Evolutionary conservation across 129 eudicot genomes (phyloP).

Genomic region (Tagetes patula): DNA sequence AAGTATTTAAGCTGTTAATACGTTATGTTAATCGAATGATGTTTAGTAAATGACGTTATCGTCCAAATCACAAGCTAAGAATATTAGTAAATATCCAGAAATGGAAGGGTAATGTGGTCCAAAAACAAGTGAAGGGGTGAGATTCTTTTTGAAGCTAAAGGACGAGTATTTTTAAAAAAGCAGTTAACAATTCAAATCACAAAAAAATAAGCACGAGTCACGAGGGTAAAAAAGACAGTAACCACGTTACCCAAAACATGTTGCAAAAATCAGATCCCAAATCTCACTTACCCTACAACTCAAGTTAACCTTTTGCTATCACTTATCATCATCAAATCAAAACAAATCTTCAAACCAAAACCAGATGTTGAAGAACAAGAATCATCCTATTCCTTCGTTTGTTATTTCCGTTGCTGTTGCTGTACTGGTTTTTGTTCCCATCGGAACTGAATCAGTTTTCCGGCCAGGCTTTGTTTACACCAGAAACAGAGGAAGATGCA

Average conservation of each 20-base stretch:
- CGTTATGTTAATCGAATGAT: too few relatives aligned
- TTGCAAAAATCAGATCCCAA: slow-evolving; percentile 36
- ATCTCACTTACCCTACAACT: slow-evolving; percentile 33
- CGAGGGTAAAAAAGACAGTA: slow-evolving; percentile 12
- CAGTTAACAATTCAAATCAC: slow-evolving; percentile 19
- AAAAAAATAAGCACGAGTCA: slow-evolving; percentile 33
- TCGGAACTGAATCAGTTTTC: slow-evolving; percentile 30
- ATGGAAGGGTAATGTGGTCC: background rate
- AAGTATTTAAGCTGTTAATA: too few relatives aligned
- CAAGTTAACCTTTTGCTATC: slow-evolving; percentile 36
- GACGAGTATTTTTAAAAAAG: slow-evolving; percentile 18
- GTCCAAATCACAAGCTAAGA: too few relatives aligned
- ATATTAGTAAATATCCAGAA: background rate
- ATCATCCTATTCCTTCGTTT: slow-evolving; percentile 19
- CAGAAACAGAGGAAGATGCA: slow-evolving; percentile 79
- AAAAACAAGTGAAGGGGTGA: background rate
- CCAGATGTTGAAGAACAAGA: slow-evolving; percentile 31
- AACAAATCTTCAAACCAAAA: background rate
- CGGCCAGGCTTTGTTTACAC: slow-evolving; percentile 71
- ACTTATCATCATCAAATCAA: background rate
- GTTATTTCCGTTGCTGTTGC: slow-evolving; percentile 30
- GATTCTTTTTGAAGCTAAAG: slow-evolving; percentile 15
- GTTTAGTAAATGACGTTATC: too few relatives aligned
- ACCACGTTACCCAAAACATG: slow-evolving; percentile 32
- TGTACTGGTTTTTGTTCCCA: slow-evolving; percentile 28